Conservation (phyloP, 768 basidiomycete genomes). For the Xerocomellus chrysenteron region DNA sequence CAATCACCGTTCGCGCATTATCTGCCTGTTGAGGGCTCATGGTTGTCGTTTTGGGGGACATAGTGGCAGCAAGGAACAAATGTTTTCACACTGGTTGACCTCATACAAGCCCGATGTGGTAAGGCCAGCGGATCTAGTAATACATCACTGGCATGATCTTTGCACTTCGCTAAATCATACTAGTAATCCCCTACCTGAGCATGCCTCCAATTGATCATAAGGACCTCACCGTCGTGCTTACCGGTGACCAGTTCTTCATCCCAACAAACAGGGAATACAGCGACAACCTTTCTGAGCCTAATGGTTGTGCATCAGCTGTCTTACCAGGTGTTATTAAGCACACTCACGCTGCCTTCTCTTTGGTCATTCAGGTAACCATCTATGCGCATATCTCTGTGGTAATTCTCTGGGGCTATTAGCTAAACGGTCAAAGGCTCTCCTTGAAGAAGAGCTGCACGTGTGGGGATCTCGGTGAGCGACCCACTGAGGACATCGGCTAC, state of each 20-base stretch:
- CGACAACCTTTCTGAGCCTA: constrained; percentile 37
- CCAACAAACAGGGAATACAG: constrained; percentile 55
- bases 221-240: constrained; percentile 32
- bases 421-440: constrained; percentile 65
- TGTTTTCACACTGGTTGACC: constrained; percentile 3
- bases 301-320: constrained; percentile 34
- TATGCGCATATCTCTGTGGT: constrained; percentile 87
- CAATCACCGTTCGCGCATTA: constrained; percentile 47
- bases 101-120: constrained; percentile 10
- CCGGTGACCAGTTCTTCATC: constrained; percentile 54
- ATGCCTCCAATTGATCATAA: constrained; percentile 17
- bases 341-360: constrained; percentile 15
- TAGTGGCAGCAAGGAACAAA: not conserved
- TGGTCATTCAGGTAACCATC: constrained; percentile 39
- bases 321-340: not conserved
- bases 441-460: constrained; percentile 79
- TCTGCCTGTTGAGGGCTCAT: constrained; percentile 14
- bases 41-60: not conserved
- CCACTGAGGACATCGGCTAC: constrained; percentile 12
- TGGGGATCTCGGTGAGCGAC: constrained; percentile 70
- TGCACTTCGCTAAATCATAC: not conserved
- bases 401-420: constrained; percentile 90
- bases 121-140: constrained; percentile 18
- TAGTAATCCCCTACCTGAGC: not conserved
- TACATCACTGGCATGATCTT: not conserved